These are phyloP conservation scores for Cercospora sp. DNA, from an alignment of 2,329 filamentous ascomycete genomes.

Conservation along the genomic window DNA sequence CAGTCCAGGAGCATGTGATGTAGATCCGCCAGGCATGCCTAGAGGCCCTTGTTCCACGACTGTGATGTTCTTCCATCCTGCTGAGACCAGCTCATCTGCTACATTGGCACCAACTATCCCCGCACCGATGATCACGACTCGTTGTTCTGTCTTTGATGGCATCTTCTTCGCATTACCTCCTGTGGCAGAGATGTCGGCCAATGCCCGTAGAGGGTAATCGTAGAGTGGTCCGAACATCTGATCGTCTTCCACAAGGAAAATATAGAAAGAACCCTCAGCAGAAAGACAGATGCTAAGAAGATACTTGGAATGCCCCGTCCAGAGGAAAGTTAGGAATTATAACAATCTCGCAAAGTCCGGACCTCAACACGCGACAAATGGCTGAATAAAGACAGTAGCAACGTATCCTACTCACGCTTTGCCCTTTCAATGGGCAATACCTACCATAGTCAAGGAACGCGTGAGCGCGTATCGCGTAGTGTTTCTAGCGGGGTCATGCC, in stretches of 20 bases:
- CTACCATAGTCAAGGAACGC: slow-evolving; percentile 11
- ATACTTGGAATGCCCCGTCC: neutral
- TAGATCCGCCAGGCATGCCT: slow-evolving; percentile 64
- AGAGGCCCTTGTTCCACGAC: slow-evolving; percentile 66
- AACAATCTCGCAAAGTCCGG: neutral
- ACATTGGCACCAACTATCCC: slow-evolving; percentile 66
- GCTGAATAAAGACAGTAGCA: slow-evolving; percentile 8
- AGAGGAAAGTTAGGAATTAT: neutral
- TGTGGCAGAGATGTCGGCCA: slow-evolving; percentile 5
- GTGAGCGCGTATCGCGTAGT: slow-evolving; percentile 12
- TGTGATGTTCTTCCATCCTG: slow-evolving; percentile 65
- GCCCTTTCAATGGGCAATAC: slow-evolving; percentile 4
- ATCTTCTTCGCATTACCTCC: slow-evolving; percentile 31
- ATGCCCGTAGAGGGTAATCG: slow-evolving; percentile 4
- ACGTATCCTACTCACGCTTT: neutral
- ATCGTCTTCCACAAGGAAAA: neutral
- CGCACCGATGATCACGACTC: slow-evolving; percentile 62
- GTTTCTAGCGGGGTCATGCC: slow-evolving; percentile 10
- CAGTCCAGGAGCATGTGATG: slow-evolving; percentile 64
- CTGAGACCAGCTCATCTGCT: slow-evolving; percentile 62
- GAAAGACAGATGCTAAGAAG: neutral
- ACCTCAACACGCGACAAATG: neutral
- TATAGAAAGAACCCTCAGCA: neutral
- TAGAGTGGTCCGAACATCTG: slow-evolving; percentile 13
- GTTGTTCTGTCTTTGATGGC: slow-evolving; percentile 31